Evolutionary conservation across 306 rosid species (phyloP), one percentile per base, ranked within the genome.

Genomic region (Fragaria vesca): DNA sequence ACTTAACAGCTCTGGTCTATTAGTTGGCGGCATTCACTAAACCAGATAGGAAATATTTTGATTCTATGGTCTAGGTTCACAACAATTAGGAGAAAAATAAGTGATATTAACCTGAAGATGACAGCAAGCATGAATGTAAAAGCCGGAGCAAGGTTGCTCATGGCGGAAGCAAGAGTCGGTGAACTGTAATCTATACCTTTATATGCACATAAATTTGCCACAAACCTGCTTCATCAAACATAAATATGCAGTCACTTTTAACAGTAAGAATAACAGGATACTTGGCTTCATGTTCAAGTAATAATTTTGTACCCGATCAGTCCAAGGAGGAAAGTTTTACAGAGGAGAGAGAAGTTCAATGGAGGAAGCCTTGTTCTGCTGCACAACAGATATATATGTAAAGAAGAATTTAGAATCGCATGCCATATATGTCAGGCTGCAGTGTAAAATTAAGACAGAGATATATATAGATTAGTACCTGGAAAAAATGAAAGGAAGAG

Each of bases 61-160:
- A 51, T 51, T 51, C n/a, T 51, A 51, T 16, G 21, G 8, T 51
- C 57, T n/a, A 51, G 21, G n/a, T 18, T 57, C 30, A 57, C 30
- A 57, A 10, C 21, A 57, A n/a, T n/a, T 1, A 61, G 17, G 17
- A 65, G 45, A 3, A 45, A 76, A 40, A n/a, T 2, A 47, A 65
- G 57, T 21, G 47, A 24, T 11, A 61, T 28, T 26, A 54, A 90
- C 94, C 92, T 85, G 84, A 88, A 90, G 79, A 85, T n/a, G 42
- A 80, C 47, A 0, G 94, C 92, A 16, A 88, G 74, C 5, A 88
- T 73, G 88, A 90, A 86, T 24, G 90, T 84, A 42, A 83, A 88
- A 40, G 89, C 90, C 0, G 94, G 94, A 1, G 78, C 40, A 48
- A 90, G 92, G 67, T 79, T 88, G 83, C 76, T 12, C 10, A 81